Evolutionary conservation across 352 stramenopile genomes (phyloP), one percentile per base, ranked within the genome.

Genomic region (Pythium pyrilobum): DNA sequence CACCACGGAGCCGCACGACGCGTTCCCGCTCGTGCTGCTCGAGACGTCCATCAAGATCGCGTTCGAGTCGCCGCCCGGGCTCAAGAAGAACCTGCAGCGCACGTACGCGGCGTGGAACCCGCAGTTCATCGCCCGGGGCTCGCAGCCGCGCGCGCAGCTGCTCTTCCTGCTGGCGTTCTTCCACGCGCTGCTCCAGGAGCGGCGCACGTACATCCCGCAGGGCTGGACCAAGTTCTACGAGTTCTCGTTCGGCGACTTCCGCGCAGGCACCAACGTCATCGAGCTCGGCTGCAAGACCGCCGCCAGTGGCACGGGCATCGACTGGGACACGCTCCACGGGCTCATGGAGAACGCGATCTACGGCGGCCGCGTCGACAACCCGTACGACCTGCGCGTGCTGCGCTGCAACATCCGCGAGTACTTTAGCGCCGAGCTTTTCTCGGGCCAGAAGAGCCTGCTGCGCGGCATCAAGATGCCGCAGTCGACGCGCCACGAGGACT

Each of bases 221-320:
- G 94, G 95, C 20, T 98, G 94, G 94, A 97, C 91, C 23, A 98
- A 98, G 52, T 95, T 96, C 43, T 98, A 98, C 72, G 94, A 98
- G 65, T 98, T 98, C 60, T 96, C 85, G 13, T 93, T 96, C 38
- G 92, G 89, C 1, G 94, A 98, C 57, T 88, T 97, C 49, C 89
- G 90, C n/a, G 92, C 91, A 16, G 94, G 90, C 6, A 75, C 81
- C 0, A 95, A 96, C 49, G 82, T 97, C 11, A 94, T 98, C 66
- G 81, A 95, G 46, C 64, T 85, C 5, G 66, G 72, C 8, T 81
- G 76, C 27, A 71, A 81, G n/a, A 73, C 64, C 2, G 47, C 31
- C 15, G 37, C 27, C 2, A 38, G 61, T 15, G 52, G 56, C 13
- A 42, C 55, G 7, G 53, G 55, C 20, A 95, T 96, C 23, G 88